Base-by-base conservation (phyloP, 345 rosid species). In the Salix dunnii region DNA sequence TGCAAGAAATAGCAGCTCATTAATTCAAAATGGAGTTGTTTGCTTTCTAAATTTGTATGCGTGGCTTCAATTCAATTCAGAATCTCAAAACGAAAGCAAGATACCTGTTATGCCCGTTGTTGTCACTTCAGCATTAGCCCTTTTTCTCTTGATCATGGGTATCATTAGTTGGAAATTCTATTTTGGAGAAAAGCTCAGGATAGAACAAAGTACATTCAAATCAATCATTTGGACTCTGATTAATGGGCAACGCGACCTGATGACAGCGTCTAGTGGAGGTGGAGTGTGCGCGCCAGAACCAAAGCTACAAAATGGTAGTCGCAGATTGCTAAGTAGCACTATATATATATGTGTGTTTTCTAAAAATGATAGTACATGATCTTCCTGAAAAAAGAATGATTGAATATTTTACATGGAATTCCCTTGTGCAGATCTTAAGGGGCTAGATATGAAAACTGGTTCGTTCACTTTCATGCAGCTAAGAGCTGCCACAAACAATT, bases 381-480 rank as follows among this genome's bases (percentile, higher is more conserved):
- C 36, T 33, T 33, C n/a, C 36, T 33, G 36, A 4, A 33, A 33
- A 5, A 33, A 33, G 36, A 33, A 1, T 33, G 36, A 33, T 33
- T 12, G 14, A 40, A 40, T 40, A 40, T 40, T 12, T 40, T 40
- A 40, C 43, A 40, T 40, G 43, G 1, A 40, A 10, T 40, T 40
- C 43, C 43, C 43, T 9, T 0, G 28, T 14, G 9, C 79, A 80
- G 84, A 76, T 65, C 25, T 77, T 7, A 0, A 30, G 71, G 78
- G 68, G 9, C 70, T 69, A 13, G 81, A 84, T 46, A 69, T 71
- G 13, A 76, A 73, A 81, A 74, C 78, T 27, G 72, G 62, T 13
- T 70, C 74, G 12, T 89, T 87, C 75, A 82, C 90, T 33, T 82
- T 89, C 9, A 85, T 79, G 77, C 88, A 87, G 76, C 82, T 89